Conservation (phyloP, 257 asterid genomes). For the Solanum chmielewskii region DNA sequence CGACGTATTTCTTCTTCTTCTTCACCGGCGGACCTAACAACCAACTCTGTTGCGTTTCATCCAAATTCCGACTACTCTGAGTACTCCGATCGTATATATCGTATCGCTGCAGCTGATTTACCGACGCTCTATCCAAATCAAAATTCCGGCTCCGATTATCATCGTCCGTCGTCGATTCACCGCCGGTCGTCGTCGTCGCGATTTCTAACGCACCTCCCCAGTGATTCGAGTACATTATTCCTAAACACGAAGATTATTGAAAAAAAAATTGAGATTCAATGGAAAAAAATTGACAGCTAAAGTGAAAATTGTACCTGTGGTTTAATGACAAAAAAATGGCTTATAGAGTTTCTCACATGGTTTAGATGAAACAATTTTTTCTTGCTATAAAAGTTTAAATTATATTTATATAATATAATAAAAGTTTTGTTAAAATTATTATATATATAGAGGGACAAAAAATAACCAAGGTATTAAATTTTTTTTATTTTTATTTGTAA, state of each 20-base stretch:
- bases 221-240: slow-evolving; percentile 48
- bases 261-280: not conserved
- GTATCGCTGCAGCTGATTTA: slow-evolving; percentile 14
- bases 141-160: slow-evolving; percentile 26
- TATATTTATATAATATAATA: not conserved
- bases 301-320: not conserved
- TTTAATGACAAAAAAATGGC: not conserved
- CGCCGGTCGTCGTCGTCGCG: slow-evolving; percentile 12
- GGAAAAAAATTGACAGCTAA: not conserved
- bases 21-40: slow-evolving; percentile 56
- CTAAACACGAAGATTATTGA: not conserved
- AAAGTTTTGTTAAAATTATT: not conserved
- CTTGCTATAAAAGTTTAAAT: not conserved
- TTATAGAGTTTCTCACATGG: not conserved
- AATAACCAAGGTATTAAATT: not conserved
- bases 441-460: not conserved
- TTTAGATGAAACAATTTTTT: not conserved
- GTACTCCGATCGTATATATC: not conserved
- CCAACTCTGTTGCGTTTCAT: slow-evolving; percentile 90
- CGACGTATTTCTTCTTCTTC: slow-evolving; percentile 67
- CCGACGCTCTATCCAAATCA: slow-evolving; percentile 63
- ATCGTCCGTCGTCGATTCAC: slow-evolving; percentile 36
- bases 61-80: slow-evolving; percentile 18
- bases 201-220: slow-evolving; percentile 93
- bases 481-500: not conserved